Evolutionary conservation across 2,329 filamentous ascomycete genomes (phyloP), one percentile per base, ranked within the genome.

Genomic region (Apiospora rasikravindrae): DNA sequence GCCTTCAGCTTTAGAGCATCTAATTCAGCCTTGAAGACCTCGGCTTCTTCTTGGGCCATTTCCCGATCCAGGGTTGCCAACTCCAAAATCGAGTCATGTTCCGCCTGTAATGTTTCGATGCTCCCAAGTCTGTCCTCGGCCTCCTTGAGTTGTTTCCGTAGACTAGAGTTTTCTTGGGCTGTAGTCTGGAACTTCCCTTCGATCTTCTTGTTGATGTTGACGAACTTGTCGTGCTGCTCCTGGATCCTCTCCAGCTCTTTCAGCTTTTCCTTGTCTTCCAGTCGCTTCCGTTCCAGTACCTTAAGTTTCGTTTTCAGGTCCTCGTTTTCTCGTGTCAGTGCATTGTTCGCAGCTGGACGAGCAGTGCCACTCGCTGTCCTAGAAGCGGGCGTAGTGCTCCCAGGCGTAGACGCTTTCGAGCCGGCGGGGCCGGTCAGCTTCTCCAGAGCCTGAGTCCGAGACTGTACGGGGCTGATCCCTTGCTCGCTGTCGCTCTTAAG

Each of bases 21-120:
- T 33, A 97, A 85, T 79, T 99, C 95, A 1, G 89, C 88, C 80
- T 95, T 96, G 69, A 93, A 86, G 24, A 92, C 90, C 76, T 98
- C 96, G 0, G 94, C 92, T 61, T 91, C 94, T 82, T 98, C 96
- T 81, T 99, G 95, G 0, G 96, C 96, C 93, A 98, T 97, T 82
- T 99, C 96, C 64, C 94, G 91, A 80, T 99, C 96, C 37, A 99
- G 85, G 0, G 94, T 92, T 8, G 95, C 94, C 82, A 96, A 89
- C 82, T 99, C 96, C 78, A 98, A 84, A 8, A 93, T 90, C 4
- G 92, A 89, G 42, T 98, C 96, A 81, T 97, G 92, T 76, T 98
- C 95, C 10, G 93, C 93, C 79, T 96, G 92, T 70, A 93, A 86
- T 42, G 88, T 87, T 76, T 96, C 93, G 2, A 96, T 85, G 29